These are phyloP conservation scores for Saturnispora quitensis DNA, from an alignment of 805 yeast species.

Conservation along the genomic window DNA sequence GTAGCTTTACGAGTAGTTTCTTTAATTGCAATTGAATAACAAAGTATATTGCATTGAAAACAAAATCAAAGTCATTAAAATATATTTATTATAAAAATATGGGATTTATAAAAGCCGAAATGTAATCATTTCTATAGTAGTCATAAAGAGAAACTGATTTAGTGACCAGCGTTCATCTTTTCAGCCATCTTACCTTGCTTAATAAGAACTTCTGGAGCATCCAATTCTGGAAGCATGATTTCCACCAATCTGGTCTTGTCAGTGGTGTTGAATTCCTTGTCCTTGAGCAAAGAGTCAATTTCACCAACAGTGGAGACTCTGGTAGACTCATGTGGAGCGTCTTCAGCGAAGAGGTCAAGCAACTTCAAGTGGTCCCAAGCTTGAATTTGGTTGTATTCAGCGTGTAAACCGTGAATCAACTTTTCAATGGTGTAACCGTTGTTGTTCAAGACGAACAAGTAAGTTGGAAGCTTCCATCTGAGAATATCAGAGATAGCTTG, in stretches of 20 bases:
- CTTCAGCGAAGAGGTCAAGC: conserved; percentile 53
- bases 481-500: conserved; percentile 65
- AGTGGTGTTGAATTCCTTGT: conserved; percentile 41
- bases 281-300: conserved; percentile 40
- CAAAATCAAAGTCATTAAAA: neutral
- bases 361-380: conserved; percentile 56
- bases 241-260: conserved; percentile 58
- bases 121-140: neutral
- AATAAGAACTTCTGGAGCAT: conserved; percentile 58
- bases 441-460: conserved; percentile 61
- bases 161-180: conserved; percentile 21
- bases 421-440: conserved; percentile 70
- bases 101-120: neutral
- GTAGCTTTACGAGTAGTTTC: neutral
- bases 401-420: conserved; percentile 60
- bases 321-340: conserved; percentile 41
- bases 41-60: neutral
- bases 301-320: conserved; percentile 51
- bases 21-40: neutral
- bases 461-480: conserved; percentile 59
- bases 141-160: neutral
- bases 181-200: conserved; percentile 53
- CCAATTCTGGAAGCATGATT: conserved; percentile 59
- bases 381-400: conserved; percentile 59
- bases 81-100: neutral